phyloP scores from a whole-genome alignment of 768 basidiomycete genomes.

The Suillus bovinus region DNA sequence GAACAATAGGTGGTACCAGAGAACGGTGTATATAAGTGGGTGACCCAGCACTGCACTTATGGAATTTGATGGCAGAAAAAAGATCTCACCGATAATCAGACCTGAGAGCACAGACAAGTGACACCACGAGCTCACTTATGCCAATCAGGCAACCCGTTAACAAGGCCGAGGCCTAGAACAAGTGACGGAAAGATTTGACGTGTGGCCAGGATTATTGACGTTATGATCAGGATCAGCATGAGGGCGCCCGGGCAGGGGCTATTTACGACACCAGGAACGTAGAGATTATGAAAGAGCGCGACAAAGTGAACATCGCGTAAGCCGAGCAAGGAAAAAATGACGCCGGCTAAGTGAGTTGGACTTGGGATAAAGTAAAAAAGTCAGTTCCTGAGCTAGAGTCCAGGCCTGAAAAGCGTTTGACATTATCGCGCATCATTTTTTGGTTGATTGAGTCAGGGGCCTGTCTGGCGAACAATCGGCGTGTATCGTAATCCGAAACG shows the following conservation, averaged over 20 bases:
- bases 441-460: not conserved
- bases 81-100: not conserved
- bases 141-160: not conserved
- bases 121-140: not conserved
- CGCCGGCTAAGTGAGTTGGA: not conserved
- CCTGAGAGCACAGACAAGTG: not conserved
- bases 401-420: not conserved
- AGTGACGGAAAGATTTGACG: not conserved
- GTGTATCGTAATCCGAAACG: not conserved
- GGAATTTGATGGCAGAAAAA: not conserved
- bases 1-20: not conserved
- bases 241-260: not conserved
- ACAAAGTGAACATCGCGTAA: not conserved
- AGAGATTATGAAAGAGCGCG: not conserved
- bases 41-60: not conserved
- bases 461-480: not conserved
- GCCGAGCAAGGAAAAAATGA: not conserved
- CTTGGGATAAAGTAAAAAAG: not conserved
- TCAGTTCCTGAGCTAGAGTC: not conserved
- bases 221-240: not conserved
- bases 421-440: not conserved
- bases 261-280: conserved; percentile 1
- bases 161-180: conserved; percentile 1
- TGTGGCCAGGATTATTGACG: not conserved
- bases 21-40: conserved; percentile 13